Evolutionary conservation across 495 filamentous ascomycete species (phyloP), one percentile per base, ranked within the genome.

Genomic region (Acidiella bohemica): DNA sequence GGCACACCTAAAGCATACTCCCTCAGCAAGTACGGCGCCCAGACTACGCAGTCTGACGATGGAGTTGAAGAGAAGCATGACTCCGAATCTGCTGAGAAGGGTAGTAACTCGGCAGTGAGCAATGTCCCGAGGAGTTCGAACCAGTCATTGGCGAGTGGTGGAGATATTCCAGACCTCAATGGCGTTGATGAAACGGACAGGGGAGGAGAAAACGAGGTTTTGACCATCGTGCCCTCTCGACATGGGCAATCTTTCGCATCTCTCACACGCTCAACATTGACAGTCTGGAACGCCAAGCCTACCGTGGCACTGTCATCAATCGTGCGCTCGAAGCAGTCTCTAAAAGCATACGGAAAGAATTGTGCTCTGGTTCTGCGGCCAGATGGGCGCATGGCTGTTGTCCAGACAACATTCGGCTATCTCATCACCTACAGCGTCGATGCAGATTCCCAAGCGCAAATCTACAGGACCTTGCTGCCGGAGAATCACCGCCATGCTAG

Each of bases 221-320:
- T 81, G 43, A 81, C 78, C 13, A 68, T 94, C 23, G 76, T 74
- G 41, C 73, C 86, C 7, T 83, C 86, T 2, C 75, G 90, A 27
- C 78, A 70, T 44, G 92, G 90, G 7, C 76, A 83, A 55, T 63
- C 94, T 42, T 95, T 99, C 64, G 82, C 81, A 33, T 84, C 82
- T 11, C 82, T 96, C 53, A 95, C 90, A 1, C 60, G 70, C 4
- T 79, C 79, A 6, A 79, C 79, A 4, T 70, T 96, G 53, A 83
- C 78, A 13, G 70, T 96, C 41, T 99, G 92, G 92, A 92, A 99
- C 62, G 88, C 82, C 39, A 47, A 95, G 86, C 92, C 92, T 39
- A 86, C 82, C 36, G 86, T 81, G 25, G 78, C 93, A 13, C 71
- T 95, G 25, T 86, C 86, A 39, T 72, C 81, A 17, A 78, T 94